phyloP scores from a whole-genome alignment of 2,329 filamentous ascomycete genomes.

The Hirsutella minnesotensis region DNA sequence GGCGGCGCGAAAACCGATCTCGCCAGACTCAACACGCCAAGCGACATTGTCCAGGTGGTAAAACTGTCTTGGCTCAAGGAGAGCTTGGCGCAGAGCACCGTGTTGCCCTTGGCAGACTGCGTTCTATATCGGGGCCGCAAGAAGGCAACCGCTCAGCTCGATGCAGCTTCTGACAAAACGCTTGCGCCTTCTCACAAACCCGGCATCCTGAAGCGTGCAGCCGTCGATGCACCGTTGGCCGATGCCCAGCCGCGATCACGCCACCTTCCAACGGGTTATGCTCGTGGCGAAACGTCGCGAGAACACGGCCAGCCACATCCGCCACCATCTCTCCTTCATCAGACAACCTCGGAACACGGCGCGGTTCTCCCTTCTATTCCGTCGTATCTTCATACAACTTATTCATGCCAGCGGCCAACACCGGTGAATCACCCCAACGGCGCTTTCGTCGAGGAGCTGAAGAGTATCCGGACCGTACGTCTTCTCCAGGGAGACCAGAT shows the following conservation, averaged over 20 bases:
- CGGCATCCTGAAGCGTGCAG: not conserved
- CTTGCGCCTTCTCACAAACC: not conserved
- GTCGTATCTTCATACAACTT: constrained; percentile 47
- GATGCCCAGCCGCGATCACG: too few species aligned
- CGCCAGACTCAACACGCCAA: not conserved
- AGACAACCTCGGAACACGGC: constrained; percentile 73
- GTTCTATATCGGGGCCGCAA: constrained; percentile 41
- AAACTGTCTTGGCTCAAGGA: constrained; percentile 47
- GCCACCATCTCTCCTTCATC: constrained; percentile 39
- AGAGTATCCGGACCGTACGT: constrained; percentile 61
- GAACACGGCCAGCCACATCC: constrained; percentile 2
- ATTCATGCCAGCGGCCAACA: constrained; percentile 73
- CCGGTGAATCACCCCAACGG: constrained; percentile 60
- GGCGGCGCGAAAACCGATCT: not conserved
- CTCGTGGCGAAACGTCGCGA: not conserved
- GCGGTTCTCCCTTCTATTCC: constrained; percentile 53
- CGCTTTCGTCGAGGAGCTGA: constrained; percentile 60
- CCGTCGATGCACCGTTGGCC: too few species aligned
- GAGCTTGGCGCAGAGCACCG: constrained; percentile 28
- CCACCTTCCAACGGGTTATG: too few species aligned
- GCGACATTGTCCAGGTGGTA: constrained; percentile 34
- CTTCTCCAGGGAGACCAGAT: constrained; percentile 63
- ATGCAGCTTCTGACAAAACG: not conserved
- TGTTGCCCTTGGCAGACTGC: constrained; percentile 39
- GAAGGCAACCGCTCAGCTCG: constrained; percentile 2